Percentiles rank a stretch among this genome's conserved stretches.
Conservation (phyloP, 352 stramenopile species). For the Pythium monospermum region DNA sequence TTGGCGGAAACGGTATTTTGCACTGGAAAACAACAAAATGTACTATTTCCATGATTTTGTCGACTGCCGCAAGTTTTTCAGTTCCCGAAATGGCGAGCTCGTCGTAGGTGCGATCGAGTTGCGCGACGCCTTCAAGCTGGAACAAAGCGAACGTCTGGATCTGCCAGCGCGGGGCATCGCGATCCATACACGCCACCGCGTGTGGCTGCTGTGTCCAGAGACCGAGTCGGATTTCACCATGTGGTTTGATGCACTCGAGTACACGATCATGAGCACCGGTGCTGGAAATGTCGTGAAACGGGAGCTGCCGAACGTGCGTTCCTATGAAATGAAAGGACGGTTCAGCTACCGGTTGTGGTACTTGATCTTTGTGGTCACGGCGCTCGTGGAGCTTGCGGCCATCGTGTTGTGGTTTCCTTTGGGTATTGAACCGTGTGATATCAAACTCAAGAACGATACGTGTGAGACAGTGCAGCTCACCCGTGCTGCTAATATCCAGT, state of each 20-base stretch:
- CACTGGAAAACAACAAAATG: slow-evolving; percentile 79
- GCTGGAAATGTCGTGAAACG: slow-evolving; percentile 85
- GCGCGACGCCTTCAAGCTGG: slow-evolving; percentile 55
- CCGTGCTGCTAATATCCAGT: slow-evolving; percentile 47
- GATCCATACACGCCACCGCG: slow-evolving; percentile 75
- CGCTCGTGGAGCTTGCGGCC: slow-evolving; percentile 63
- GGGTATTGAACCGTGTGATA: slow-evolving; percentile 69
- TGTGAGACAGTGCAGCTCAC: slow-evolving; percentile 59
- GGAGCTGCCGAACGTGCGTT: slow-evolving; percentile 83
- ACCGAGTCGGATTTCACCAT: slow-evolving; percentile 82
- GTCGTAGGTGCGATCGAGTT: slow-evolving; percentile 74
- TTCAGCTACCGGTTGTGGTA: slow-evolving; percentile 75
- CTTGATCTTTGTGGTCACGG: slow-evolving; percentile 73
- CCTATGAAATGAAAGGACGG: slow-evolving; percentile 89
- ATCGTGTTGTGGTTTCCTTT: slow-evolving; percentile 86
- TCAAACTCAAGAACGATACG: slow-evolving; percentile 29
- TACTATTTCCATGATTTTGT: slow-evolving; percentile 85
- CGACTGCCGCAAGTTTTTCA: slow-evolving; percentile 85
- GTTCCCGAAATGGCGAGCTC: slow-evolving; percentile 68
- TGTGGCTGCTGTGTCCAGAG: slow-evolving; percentile 84
- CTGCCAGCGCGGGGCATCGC: slow-evolving; percentile 83
- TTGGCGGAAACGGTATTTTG: slow-evolving; percentile 80
- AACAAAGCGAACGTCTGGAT: slow-evolving; percentile 72
- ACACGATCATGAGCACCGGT: slow-evolving; percentile 70
- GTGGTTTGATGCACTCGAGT: slow-evolving; percentile 81